Conservation (phyloP, 768 basidiomycete species). For the Rhizopogon vesiculosus region DNA sequence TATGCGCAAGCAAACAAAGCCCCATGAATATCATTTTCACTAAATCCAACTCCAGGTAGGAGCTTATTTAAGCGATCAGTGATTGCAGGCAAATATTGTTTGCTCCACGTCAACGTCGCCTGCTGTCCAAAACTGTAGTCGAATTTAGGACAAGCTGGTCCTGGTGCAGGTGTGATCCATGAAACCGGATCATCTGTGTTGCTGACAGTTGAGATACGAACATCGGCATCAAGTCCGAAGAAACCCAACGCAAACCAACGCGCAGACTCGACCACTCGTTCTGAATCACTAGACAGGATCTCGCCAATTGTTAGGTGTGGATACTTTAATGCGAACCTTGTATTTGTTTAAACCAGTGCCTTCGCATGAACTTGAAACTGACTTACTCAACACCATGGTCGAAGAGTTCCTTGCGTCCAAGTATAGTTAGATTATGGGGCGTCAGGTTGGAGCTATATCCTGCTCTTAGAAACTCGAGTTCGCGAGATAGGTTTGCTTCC, state of each 20-base stretch:
- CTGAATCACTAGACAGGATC: constrained; percentile 1
- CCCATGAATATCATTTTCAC: constrained; percentile 28
- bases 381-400: constrained; percentile 29
- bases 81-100: constrained; percentile 32
- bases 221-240: constrained; percentile 22
- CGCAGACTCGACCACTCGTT: constrained; percentile 27
- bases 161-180: constrained; percentile 32
- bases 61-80: constrained; percentile 27
- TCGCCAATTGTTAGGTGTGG: constrained; percentile 3
- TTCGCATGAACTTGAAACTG: neutral
- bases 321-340: constrained; percentile 3
- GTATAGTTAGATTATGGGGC: constrained; percentile 29
- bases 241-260: constrained; percentile 33
- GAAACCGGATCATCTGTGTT: constrained; percentile 27
- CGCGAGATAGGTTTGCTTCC: constrained; percentile 22
- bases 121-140: neutral
- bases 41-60: constrained; percentile 25
- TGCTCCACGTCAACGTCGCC: neutral
- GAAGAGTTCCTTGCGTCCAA: constrained; percentile 29
- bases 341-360: too few species aligned
- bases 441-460: constrained; percentile 27
- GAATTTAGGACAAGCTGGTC: constrained; percentile 31
- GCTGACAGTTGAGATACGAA: constrained; percentile 19
- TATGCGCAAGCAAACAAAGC: constrained; percentile 34
- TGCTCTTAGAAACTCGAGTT: constrained; percentile 28